phyloP scores from a whole-genome alignment of 139 green algal genomes.

The Chlamydomonas asymmetrica region DNA sequence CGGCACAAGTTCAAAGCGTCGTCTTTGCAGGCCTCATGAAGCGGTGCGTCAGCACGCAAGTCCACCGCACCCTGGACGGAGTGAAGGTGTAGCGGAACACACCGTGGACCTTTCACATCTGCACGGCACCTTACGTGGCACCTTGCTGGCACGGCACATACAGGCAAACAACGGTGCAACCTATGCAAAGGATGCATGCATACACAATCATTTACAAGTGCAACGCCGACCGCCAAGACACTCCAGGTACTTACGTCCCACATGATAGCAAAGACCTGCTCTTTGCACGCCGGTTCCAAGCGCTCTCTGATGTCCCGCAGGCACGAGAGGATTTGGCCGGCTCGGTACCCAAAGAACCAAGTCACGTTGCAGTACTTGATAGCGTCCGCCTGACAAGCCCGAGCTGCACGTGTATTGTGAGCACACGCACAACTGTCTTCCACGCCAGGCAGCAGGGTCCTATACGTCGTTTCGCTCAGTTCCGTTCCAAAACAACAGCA shows the following conservation, averaged over 20 bases:
- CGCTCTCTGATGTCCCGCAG: constrained; percentile 44
- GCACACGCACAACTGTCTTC: too few species aligned
- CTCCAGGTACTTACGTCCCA: constrained; percentile 33
- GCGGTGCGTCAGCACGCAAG: constrained; percentile 56
- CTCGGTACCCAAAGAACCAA: constrained; percentile 48
- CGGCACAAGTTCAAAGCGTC: constrained; percentile 46
- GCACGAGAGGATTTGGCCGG: constrained; percentile 25
- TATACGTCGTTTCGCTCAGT: too few species aligned
- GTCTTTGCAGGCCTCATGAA: constrained; percentile 53
- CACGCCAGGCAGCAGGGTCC: too few species aligned
- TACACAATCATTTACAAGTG: neutral
- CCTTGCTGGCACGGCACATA: too few species aligned
- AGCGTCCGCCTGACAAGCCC: constrained; percentile 70
- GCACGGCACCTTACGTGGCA: too few species aligned
- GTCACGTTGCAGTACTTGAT: constrained; percentile 61
- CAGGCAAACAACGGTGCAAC: neutral
- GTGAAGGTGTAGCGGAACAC: too few species aligned
- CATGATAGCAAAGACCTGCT: constrained; percentile 61
- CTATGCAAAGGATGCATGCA: neutral
- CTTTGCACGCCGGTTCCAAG: constrained; percentile 46
- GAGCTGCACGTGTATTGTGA: constrained; percentile 47
- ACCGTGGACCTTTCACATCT: too few species aligned
- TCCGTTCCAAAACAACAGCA: too few species aligned
- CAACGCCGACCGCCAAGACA: neutral
- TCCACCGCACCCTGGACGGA: constrained; percentile 51